A percentile compares a stretch with the other conserved stretches of the same genome.
Evolutionary conservation across 208 protist species (phyloP).

Genomic region (Wallacemonas sp.): DNA sequence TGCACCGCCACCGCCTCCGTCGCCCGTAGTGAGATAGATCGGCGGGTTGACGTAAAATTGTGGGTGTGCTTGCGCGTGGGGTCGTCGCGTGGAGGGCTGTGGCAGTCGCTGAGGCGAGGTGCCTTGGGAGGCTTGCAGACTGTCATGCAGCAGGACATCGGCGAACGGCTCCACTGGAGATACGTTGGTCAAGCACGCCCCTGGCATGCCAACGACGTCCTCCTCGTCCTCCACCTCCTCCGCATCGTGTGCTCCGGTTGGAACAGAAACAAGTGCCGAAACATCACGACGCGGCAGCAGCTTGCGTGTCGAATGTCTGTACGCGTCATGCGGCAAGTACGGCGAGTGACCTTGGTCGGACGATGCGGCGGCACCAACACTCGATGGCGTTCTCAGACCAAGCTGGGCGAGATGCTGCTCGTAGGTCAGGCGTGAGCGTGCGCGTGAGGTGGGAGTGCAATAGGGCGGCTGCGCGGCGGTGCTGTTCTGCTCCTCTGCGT

Average conservation of each 20-base stretch:
- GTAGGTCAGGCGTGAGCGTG: conserved; percentile 1
- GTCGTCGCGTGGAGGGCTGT: not conserved
- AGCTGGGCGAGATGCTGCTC: conserved; percentile 9
- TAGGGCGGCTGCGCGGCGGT: too few relatives aligned
- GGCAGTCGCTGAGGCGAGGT: conserved; percentile 4
- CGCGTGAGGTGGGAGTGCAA: too few relatives aligned
- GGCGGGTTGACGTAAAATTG: not conserved
- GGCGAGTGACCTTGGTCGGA: conserved; percentile 9
- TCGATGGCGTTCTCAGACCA: conserved; percentile 1
- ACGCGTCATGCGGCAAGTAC: conserved; percentile 7
- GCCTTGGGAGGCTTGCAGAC: conserved; percentile 7
- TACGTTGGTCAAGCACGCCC: too few relatives aligned
- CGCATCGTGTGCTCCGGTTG: too few relatives aligned
- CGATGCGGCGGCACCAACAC: conserved; percentile 6
- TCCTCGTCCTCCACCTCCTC: not conserved
- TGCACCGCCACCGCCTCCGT: not conserved
- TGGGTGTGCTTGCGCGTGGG: not conserved
- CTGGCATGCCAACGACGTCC: not conserved
- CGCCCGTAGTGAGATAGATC: not conserved
- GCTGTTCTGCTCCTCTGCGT: not conserved
- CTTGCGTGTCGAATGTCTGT: conserved; percentile 5
- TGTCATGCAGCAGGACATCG: conserved; percentile 39
- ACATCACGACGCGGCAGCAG: not conserved
- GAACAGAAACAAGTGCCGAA: not conserved
- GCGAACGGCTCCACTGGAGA: conserved; percentile 51